phyloP scores from a whole-genome alignment of 495 filamentous ascomycete species.

The Podospora pseudopauciseta region DNA sequence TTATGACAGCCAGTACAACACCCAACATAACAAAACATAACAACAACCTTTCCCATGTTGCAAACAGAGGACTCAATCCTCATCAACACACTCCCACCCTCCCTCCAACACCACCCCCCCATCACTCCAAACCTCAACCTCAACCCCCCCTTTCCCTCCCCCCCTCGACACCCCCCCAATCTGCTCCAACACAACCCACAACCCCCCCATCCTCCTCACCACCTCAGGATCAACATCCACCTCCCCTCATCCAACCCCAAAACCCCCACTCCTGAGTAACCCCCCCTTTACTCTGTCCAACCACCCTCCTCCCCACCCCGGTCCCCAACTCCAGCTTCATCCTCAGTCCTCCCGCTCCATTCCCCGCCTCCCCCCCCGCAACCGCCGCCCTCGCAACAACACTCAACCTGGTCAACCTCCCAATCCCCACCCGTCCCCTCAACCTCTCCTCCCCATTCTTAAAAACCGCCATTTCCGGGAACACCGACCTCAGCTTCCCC shows the following conservation, averaged over 20 bases:
- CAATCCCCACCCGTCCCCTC: constrained; percentile 48
- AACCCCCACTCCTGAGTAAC: constrained; percentile 56
- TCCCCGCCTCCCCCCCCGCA: background rate
- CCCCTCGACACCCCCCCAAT: constrained; percentile 45
- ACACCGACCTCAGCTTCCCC: constrained; percentile 57
- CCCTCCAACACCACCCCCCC: constrained; percentile 52
- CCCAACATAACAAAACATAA: no score
- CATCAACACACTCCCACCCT: constrained; percentile 38
- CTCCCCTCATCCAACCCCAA: constrained; percentile 66
- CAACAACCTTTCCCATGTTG: background rate
- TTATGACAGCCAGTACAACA: no score
- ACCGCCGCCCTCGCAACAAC: constrained; percentile 37
- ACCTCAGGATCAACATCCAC: constrained; percentile 62
- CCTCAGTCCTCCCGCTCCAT: constrained; percentile 45
- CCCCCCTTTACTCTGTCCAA: constrained; percentile 57
- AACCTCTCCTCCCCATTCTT: constrained; percentile 49
- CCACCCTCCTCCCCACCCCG: constrained; percentile 56
- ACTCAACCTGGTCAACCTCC: constrained; percentile 56
- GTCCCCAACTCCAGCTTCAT: constrained; percentile 63
- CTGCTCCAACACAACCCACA: constrained; percentile 79
- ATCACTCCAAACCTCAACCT: constrained; percentile 66
- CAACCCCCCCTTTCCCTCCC: constrained; percentile 49
- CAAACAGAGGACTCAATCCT: constrained; percentile 12
- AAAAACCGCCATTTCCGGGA: constrained; percentile 47
- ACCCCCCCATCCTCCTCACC: constrained; percentile 44